Evolutionary conservation across 257 asterid genomes (phyloP).

Genomic region (Apocynum venetum): DNA sequence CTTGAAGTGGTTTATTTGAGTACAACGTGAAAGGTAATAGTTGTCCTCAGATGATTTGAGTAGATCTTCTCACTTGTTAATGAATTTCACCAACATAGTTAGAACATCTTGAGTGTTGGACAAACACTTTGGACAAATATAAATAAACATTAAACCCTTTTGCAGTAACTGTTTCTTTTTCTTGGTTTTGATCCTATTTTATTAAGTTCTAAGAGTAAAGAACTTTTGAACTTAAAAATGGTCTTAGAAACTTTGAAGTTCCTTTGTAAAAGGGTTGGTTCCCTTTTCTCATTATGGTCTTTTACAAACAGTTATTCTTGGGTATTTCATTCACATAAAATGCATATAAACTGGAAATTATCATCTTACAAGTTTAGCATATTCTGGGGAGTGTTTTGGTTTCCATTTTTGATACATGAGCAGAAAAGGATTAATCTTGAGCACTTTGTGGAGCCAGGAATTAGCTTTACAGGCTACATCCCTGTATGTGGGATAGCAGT

Average conservation of each 20-base stretch:
- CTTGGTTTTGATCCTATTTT: background rate
- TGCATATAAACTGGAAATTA: background rate
- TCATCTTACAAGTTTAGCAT: background rate
- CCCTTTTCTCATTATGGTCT: background rate
- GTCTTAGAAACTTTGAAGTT: background rate
- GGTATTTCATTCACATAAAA: background rate
- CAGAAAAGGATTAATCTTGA: background rate
- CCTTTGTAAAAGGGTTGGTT: background rate
- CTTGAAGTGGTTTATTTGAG: background rate
- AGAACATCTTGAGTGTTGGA: background rate
- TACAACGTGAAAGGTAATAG: background rate
- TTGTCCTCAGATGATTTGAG: background rate
- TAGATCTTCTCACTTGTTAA: background rate
- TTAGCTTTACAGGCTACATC: background rate
- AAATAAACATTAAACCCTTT: background rate
- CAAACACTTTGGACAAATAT: background rate
- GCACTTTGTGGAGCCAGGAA: background rate
- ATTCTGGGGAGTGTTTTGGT: background rate
- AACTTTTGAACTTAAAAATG: background rate
- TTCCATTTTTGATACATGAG: background rate
- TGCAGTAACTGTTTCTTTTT: background rate
- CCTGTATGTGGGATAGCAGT: background rate
- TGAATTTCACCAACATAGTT: background rate
- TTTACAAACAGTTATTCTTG: background rate
- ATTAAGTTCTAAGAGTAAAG: background rate